Base-by-base conservation (phyloP, 495 filamentous ascomycete species). In the Neurospora tetrasperma region DNA sequence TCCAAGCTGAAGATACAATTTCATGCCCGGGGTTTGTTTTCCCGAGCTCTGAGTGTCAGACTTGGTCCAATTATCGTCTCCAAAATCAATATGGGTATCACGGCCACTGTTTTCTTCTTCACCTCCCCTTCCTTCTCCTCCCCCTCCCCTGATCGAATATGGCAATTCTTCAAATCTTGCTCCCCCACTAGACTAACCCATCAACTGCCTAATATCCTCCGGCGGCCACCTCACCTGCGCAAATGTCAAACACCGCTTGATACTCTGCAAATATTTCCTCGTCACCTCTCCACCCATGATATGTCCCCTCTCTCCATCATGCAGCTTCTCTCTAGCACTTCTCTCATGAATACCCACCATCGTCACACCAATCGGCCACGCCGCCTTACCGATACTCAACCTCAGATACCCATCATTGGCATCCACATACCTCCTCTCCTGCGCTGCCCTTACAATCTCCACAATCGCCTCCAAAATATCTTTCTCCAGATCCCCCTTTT, bases 331-430 rank as follows among this genome's bases (percentile, higher is more conserved):
- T 44, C 96, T 88, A 7, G 96, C 95, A 66, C 90, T 93, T 74
- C 96, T 90, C 84, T 98, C 96, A 88, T 99, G 96, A 78, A 99
- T 99, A 85, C 96, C 96, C 75, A 99, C 96, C 96, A 98, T 98
- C 77, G 96, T 99, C 40, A 99, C 96, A 83, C 96, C 96, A 80
- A 99, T 99, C 39, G 96, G 96, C 96, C 96, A 99, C 31, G 96
- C 96, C 81, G 96, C 96, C 86, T 99, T 99, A 71, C 96, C 96
- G 80, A 99, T 99, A 82, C 93, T 97, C 72, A 98, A 82, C 42
- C 93, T 85, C 69, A 99, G 82, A 80, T 98, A 99, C 2, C 93
- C 93, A 79, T 99, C 94, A 78, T 98, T 98, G 27, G 96, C 96
- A 82, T 97, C 93, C 43, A 99, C 96, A 79, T 98, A 99, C 76